These are phyloP conservation scores for Dendrocalamus sinicus DNA, from an alignment of 176 grass and related monocot genomes.

Conservation along the genomic window DNA sequence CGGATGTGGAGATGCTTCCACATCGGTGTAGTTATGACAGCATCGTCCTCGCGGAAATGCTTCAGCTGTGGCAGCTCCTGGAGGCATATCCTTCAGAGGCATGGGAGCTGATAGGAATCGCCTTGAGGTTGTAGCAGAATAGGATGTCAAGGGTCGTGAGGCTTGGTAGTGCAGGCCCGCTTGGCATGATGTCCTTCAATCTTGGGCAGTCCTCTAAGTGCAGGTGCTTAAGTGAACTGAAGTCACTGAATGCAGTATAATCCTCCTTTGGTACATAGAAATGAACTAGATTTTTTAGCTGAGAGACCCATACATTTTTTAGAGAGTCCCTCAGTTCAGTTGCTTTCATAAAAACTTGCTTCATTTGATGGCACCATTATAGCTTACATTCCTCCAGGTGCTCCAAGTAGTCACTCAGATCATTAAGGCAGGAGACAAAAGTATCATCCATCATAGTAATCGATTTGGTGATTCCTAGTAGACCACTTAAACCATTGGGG, in stretches of 20 bases:
- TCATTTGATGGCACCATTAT: neutral
- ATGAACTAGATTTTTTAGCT: neutral
- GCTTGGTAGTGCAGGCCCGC: accelerated
- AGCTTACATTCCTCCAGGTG: constrained; percentile 21
- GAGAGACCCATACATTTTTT: neutral
- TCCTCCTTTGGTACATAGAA: neutral
- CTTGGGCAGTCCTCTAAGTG: constrained; percentile 40
- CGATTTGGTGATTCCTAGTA: neutral
- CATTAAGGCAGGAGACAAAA: accelerated
- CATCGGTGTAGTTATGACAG: neutral
- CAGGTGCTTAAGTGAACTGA: neutral
- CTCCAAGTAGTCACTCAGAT: accelerated
- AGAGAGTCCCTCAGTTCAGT: accelerated
- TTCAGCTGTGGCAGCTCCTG: constrained; percentile 20
- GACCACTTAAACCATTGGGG: accelerated
- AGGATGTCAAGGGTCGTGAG: constrained; percentile 15
- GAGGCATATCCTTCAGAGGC: neutral
- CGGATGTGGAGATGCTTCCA: constrained; percentile 38
- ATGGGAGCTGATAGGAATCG: accelerated
- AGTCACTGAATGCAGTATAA: neutral
- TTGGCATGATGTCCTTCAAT: neutral
- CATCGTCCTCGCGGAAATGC: accelerated
- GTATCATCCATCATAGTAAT: neutral
- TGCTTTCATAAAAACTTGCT: neutral
- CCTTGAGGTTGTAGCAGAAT: neutral